Evolutionary conservation across 2,329 filamentous ascomycete species (phyloP).

Genomic region (Exserohilum turcica): DNA sequence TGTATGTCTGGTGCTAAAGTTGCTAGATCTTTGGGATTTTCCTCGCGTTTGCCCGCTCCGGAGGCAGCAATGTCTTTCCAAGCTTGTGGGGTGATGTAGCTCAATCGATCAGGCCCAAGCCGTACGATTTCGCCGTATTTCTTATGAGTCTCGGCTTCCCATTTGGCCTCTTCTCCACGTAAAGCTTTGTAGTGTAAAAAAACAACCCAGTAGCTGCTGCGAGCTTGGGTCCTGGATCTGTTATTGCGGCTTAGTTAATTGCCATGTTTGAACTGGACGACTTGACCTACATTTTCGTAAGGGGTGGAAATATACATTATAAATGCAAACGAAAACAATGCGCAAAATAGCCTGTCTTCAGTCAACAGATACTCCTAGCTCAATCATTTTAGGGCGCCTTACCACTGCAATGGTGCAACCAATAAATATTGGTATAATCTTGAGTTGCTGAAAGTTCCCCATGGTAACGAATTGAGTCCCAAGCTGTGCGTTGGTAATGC

Average conservation of each 20-base stretch:
- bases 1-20: neutral
- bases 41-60: neutral
- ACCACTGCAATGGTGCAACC: no score
- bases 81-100: slow-evolving; percentile 4
- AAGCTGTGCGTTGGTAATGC: no score
- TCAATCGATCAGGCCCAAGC: slow-evolving; percentile 12
- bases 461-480: no score
- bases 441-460: no score
- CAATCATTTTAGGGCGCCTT: no score
- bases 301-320: slow-evolving; percentile 6
- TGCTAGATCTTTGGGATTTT: neutral
- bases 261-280: neutral
- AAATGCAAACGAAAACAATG: neutral
- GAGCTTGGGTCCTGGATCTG: neutral
- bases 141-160: neutral
- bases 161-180: neutral
- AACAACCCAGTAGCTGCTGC: neutral
- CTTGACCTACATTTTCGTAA: slow-evolving; percentile 1
- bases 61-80: slow-evolving; percentile 15
- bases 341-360: neutral
- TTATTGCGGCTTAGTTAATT: neutral
- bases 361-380: no score
- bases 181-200: neutral
- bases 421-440: no score
- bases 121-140: slow-evolving; percentile 17